Conservation (phyloP, 2,329 filamentous ascomycete species). For the Sclerotinia trifoliorum region DNA sequence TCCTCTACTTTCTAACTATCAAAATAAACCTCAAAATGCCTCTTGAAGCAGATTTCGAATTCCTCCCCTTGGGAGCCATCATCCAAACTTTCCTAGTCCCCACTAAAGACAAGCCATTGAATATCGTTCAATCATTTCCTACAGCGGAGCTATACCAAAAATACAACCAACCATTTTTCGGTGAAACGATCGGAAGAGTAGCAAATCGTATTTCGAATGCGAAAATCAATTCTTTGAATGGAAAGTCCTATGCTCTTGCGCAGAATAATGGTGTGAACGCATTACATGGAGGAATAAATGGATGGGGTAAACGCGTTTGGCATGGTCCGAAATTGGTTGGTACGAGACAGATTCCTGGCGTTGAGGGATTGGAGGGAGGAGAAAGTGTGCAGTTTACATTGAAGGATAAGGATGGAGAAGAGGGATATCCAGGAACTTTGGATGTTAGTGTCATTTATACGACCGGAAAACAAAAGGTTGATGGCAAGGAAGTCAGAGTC, state of each 20-base stretch:
- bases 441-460: conserved; percentile 77
- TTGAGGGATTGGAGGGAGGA: conserved; percentile 55
- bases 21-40: conserved; percentile 11
- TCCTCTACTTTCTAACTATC: not conserved
- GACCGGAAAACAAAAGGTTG: conserved; percentile 62
- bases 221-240: conserved; percentile 70
- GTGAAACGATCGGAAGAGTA: conserved; percentile 84
- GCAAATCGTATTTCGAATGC: conserved; percentile 79
- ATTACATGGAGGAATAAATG: conserved; percentile 68
- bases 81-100: conserved; percentile 78
- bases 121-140: conserved; percentile 88
- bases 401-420: conserved; percentile 75
- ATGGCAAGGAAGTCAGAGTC: conserved; percentile 64
- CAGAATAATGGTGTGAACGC: conserved; percentile 77
- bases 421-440: conserved; percentile 86
- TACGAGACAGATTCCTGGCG: conserved; percentile 49
- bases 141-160: conserved; percentile 70
- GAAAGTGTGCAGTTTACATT: conserved; percentile 66
- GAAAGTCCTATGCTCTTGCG: conserved; percentile 64
- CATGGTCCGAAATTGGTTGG: conserved; percentile 65
- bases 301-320: conserved; percentile 82
- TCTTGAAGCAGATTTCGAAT: conserved; percentile 47
- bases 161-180: conserved; percentile 79
- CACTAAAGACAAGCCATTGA: conserved; percentile 45
- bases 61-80: conserved; percentile 74